Evolutionary conservation across 305 asterid species (phyloP), one percentile per base, ranked within the genome.

Genomic region (Striga hermonthica): DNA sequence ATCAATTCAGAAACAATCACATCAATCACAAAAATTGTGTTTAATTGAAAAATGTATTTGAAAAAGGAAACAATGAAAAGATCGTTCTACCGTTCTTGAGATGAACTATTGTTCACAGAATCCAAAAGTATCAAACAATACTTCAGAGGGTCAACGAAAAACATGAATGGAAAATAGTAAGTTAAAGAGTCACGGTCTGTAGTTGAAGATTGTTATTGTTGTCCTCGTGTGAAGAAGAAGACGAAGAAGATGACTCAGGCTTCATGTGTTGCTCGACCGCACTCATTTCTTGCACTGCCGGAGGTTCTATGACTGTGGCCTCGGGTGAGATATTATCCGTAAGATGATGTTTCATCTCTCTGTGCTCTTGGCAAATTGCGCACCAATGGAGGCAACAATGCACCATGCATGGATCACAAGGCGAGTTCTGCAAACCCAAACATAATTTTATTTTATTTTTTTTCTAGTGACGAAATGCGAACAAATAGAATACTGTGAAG

Each of bases 351-450:
- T 68, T 83, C 83, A 81, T 76, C 78, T 89, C 95, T 70, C 97
- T 75, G 28, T 85, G 79, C 79, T 89, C 97, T 53, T 89, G 97
- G 59, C 97, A 89, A 56, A 87, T 71, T 8, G 97, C 97, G 80
- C 97, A 87, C 97, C 91, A 85, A 64, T 89, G 95, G 15, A 87
- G 76, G 73, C 91, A 83, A 64, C 91, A 86, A 61, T 87, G 95
- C 70, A 85, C 91, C 80, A 82, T 39, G 59, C 91, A 85, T 41
- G 97, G 91, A 64, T 86, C 94, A 71, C 97, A 89, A 0, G 94
- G 95, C 3, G 94, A 76, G 62, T 89, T 86, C 97, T 89, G 76
- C 70, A 77, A 60, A 75, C 68, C 34, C 9, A 11, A 16, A 15
- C 15, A 53, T 4, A 0, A 15, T 53, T 15, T 14, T 6, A 10